These are phyloP conservation scores for Saxophila tyrrhenica DNA, from an alignment of 495 filamentous ascomycete genomes.

Conservation along the genomic window DNA sequence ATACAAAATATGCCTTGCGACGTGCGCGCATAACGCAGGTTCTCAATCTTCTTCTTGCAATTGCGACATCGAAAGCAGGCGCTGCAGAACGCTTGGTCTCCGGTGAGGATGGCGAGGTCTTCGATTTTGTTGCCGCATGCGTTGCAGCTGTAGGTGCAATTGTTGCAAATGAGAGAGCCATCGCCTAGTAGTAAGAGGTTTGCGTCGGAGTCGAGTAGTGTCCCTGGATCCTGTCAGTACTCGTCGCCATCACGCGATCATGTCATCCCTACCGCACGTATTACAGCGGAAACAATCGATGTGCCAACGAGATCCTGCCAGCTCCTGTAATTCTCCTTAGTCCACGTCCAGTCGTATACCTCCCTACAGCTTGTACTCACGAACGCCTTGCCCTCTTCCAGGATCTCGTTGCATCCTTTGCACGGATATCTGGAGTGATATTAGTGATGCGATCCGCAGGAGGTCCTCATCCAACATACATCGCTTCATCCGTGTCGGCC, in stretches of 20 bases:
- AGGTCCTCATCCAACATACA: background rate
- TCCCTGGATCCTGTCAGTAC: slow-evolving; percentile 71
- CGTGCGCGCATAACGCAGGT: slow-evolving; percentile 91
- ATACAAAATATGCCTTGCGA: slow-evolving; percentile 99
- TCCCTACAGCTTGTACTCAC: slow-evolving; percentile 23
- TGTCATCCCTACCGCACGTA: background rate
- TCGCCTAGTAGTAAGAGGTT: slow-evolving; percentile 95
- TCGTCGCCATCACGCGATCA: slow-evolving; percentile 76
- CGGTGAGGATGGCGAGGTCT: slow-evolving; percentile 92
- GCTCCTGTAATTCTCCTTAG: background rate
- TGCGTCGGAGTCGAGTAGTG: slow-evolving; percentile 93
- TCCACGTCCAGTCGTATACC: background rate
- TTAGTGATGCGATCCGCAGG: background rate
- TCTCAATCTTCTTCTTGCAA: slow-evolving; percentile 97
- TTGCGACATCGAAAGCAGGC: slow-evolving; percentile 95
- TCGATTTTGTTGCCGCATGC: slow-evolving; percentile 97
- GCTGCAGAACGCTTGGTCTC: slow-evolving; percentile 97
- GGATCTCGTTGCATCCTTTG: slow-evolving; percentile 46
- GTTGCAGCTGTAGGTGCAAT: slow-evolving; percentile 98
- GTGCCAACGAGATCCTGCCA: slow-evolving; percentile 98
- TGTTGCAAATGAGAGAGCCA: slow-evolving; percentile 96
- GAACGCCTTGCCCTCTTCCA: slow-evolving; percentile 97
- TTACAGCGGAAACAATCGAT: slow-evolving; percentile 94
- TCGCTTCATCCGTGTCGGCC: background rate
- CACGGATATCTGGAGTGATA: background rate